Base-by-base conservation (phyloP, 2,329 filamentous ascomycete genomes). In the Trichoderma harzianum region DNA sequence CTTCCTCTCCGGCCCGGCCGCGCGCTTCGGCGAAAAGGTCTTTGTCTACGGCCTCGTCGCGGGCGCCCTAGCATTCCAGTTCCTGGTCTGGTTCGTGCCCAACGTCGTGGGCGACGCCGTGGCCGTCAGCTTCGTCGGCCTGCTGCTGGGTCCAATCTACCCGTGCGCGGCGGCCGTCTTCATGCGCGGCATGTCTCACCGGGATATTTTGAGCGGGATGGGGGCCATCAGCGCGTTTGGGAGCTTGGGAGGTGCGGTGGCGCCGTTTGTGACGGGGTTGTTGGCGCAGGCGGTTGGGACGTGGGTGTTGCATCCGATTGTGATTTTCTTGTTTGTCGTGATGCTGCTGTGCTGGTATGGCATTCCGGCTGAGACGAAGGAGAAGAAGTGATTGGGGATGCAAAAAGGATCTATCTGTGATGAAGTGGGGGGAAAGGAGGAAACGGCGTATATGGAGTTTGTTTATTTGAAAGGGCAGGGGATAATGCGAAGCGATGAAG, bases 51-150 rank as follows among this genome's bases (percentile, higher is more conserved):
- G 83, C 3, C 85, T 93, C 47, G 86, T 89, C 0, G 76, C 84
- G 7, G 91, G 90, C 3, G 88, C 91, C 0, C 84, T 89, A 4
- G 82, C 86, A 0, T 92, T 95, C 74, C 88, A 96, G 81, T 80
- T 94, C n/a, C 83, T 96, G 30, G 90, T 93, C 11, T 96, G 93
- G 93, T 83, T 89, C 36, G 87, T 95, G 30, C 93, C 92, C 1
- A 93, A 93, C 78, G 83, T 95, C n/a, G 83, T 93, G 36, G 90
- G 90, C 16, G 86, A 92, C 74, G 89, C 90, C 21, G 90, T 92
- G 1, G 87, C 89, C 3, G 87, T 93, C 4, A 83, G 89, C 80
- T 82, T 96, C 28, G 86, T 96, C 21, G 94, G 94, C 14, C 81
- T 96, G 8, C 80, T 96, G 34, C 84, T 97, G 0, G 93, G 94